Base-by-base conservation (phyloP, 176 grass and related monocot genomes). In the Luzula sylvatica region DNA sequence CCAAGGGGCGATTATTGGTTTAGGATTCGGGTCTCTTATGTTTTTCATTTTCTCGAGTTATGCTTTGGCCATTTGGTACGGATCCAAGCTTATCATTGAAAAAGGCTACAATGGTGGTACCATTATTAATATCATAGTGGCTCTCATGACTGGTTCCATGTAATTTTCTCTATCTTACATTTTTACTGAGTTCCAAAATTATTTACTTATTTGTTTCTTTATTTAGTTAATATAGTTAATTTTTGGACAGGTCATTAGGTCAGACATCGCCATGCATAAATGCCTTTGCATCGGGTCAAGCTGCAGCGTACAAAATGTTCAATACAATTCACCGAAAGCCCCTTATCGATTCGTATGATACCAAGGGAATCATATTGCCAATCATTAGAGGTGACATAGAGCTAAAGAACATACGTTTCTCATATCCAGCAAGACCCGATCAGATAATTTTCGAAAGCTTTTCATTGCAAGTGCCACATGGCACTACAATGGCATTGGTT, bases 221-320 rank as follows among this genome's bases (percentile, higher is more conserved):
- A n/a, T 2, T 24, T 72, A 42, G n/a, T n/a, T n/a, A n/a, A n/a
- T n/a, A n/a, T n/a, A n/a, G n/a, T n/a, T n/a, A n/a, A n/a, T n/a
- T n/a, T n/a, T 67, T 44, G 19, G 66, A n/a, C 58, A 90, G 80
- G 67, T 78, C 80, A 26, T 68, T 83, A 70, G 86, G 86, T 11
- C 68, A 90, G 61, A 54, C 64, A 52, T 90, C 86, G 19, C 80
- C 86, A 55, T 90, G 67, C 53, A 75, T 83, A 69, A 80, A 38
- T 62, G 75, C 86, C 42, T 90, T 83, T 70, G 61, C 79, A 27
- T 58, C 86, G 41, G 85, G 79, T 49, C 71, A 76, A 48, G 60
- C 69, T 14, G 79, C 85, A 2, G 85, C 85, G 24, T 79, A 73
- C 60, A 89, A 89, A 65, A 80, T 89, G 85, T 89, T 89, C 20